phyloP scores from a whole-genome alignment of 805 yeast genomes.

The Novakomyces olei region DNA sequence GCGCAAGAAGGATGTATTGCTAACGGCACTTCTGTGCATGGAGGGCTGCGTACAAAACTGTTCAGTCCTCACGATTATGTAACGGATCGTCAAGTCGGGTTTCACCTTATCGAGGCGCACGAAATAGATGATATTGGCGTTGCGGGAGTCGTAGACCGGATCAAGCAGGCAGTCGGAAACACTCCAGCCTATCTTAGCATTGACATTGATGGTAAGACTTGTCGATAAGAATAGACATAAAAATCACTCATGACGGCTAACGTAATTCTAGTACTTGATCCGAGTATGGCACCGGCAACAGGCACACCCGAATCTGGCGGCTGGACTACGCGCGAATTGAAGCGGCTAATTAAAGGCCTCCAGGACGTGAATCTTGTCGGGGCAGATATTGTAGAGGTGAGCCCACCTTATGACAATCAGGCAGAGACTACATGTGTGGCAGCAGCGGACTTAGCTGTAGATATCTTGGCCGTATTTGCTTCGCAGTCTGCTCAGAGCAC shows the following conservation, averaged over 20 bases:
- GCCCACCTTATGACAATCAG: conserved; percentile 41
- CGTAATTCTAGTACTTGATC: too few relatives aligned
- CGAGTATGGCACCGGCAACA: conserved; percentile 54
- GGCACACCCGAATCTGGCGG: conserved; percentile 69
- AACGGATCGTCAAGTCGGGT: conserved; percentile 50
- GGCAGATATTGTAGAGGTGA: conserved; percentile 55
- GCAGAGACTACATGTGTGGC: conserved; percentile 41
- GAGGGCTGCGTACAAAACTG: conserved; percentile 55
- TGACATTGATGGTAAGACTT: conserved; percentile 60
- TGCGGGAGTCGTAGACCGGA: conserved; percentile 31
- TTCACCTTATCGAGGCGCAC: conserved; percentile 45
- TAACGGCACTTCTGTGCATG: conserved; percentile 39
- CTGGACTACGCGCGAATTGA: conserved; percentile 41
- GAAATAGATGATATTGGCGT: conserved; percentile 51
- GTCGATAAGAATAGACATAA: too few relatives aligned
- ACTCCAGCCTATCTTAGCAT: conserved; percentile 55
- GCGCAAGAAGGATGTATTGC: conserved; percentile 39
- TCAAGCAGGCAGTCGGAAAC: conserved; percentile 35
- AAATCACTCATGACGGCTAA: too few relatives aligned
- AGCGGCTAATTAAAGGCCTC: conserved; percentile 34
- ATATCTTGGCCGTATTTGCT: conserved; percentile 50
- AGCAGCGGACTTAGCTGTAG: conserved; percentile 46
- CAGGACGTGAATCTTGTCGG: conserved; percentile 44
- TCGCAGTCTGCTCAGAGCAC: too few relatives aligned
- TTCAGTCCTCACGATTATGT: conserved; percentile 34